phyloP scores from a whole-genome alignment of 768 basidiomycete species.

The Pisolithus marmoratus region DNA sequence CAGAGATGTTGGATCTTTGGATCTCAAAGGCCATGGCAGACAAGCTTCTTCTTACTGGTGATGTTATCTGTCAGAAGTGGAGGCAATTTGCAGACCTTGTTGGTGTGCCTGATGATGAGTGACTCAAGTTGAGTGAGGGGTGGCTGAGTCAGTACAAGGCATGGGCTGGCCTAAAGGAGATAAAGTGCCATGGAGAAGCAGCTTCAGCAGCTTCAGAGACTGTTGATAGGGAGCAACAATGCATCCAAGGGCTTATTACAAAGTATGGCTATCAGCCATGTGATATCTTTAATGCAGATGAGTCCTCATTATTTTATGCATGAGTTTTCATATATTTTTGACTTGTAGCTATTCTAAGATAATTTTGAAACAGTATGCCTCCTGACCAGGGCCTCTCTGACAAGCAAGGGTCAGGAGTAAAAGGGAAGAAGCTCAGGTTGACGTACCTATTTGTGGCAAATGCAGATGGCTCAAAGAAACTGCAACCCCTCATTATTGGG shows the following conservation, averaged over 20 bases:
- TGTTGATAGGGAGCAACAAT: slow-evolving; percentile 21
- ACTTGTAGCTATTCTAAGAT: not conserved
- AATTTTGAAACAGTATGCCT: too few species aligned
- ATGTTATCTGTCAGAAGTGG: too few species aligned
- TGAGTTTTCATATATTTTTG: slow-evolving; percentile 10
- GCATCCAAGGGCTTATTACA: slow-evolving; percentile 23
- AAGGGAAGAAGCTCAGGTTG: slow-evolving; percentile 1
- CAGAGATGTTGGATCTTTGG: too few species aligned
- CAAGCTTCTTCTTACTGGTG: too few species aligned
- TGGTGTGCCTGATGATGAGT: too few species aligned
- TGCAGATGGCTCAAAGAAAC: slow-evolving; percentile 30
- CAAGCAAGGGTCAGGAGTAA: not conserved
- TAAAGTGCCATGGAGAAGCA: slow-evolving; percentile 28
- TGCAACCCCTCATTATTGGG: slow-evolving; percentile 18
- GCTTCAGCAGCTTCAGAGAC: slow-evolving; percentile 18
- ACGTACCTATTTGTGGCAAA: slow-evolving; percentile 16
- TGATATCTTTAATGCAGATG: slow-evolving; percentile 36
- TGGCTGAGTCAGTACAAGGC: slow-evolving; percentile 12
- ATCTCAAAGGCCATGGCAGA: too few species aligned
- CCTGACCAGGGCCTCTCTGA: not conserved
- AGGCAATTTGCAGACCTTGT: too few species aligned
- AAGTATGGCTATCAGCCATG: slow-evolving; percentile 19
- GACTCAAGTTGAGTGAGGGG: slow-evolving; percentile 28
- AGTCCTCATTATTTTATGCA: too few species aligned
- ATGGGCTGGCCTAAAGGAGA: not conserved